phyloP scores from a whole-genome alignment of 176 grass and related monocot species.

The Raddia distichophylla region DNA sequence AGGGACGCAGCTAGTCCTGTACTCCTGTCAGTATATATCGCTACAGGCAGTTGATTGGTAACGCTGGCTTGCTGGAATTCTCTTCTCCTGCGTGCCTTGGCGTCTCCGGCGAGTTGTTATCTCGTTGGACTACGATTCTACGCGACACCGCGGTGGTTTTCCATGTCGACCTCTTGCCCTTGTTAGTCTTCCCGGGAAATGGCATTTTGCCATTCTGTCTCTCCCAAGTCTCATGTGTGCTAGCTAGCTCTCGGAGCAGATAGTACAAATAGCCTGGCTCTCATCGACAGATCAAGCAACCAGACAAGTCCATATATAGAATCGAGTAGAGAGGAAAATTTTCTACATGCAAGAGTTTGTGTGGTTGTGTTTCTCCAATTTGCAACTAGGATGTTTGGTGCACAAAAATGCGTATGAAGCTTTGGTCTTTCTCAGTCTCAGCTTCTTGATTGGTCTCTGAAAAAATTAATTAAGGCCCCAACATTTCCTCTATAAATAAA shows the following conservation, averaged over 20 bases:
- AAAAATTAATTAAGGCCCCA: neutral
- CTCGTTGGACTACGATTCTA: conserved; percentile 29
- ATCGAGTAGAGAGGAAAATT: too few species aligned
- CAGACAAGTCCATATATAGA: too few species aligned
- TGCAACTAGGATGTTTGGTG: too few species aligned
- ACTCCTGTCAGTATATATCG: conserved; percentile 35
- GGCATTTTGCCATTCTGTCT: neutral
- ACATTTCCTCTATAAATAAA: neutral
- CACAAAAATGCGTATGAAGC: neutral
- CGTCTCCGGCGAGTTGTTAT: conserved; percentile 34
- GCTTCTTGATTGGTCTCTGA: neutral
- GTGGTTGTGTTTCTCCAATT: too few species aligned
- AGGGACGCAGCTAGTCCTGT: conserved; percentile 26
- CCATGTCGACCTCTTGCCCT: conserved; percentile 22
- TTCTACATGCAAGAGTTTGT: too few species aligned
- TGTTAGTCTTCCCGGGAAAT: neutral
- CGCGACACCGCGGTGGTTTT: conserved; percentile 2
- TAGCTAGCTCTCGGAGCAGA: conserved; percentile 9
- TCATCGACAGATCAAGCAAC: too few species aligned
- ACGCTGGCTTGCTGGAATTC: conserved; percentile 37
- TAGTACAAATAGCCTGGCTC: neutral
- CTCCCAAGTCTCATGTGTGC: neutral
- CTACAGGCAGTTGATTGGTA: conserved; percentile 37
- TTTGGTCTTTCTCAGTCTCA: neutral
- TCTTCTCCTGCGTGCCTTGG: conserved; percentile 6